Conservation (phyloP, 148 eudicot genomes). For the Cornus florida region DNA sequence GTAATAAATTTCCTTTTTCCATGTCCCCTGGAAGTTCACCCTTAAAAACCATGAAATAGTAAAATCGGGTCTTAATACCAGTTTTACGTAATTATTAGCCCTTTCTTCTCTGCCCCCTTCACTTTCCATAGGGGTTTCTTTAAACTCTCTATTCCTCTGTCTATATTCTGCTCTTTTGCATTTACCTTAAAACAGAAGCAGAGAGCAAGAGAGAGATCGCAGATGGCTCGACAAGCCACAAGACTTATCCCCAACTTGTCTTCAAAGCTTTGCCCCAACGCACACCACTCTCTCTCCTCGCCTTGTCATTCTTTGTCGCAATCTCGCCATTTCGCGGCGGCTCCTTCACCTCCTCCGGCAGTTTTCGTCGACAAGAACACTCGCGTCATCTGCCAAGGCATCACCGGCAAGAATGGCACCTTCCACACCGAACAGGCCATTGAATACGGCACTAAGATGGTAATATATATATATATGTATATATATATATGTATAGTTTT, state of each 20-base stretch:
- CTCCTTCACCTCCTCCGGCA: constrained; percentile 76
- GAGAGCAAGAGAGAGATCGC: background rate
- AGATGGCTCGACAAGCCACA: constrained; percentile 42
- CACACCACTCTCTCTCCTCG: background rate
- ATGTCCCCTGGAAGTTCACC: too few species aligned
- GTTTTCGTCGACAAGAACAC: constrained; percentile 95
- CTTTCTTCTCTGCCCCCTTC: too few species aligned
- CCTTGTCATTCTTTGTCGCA: constrained; percentile 27
- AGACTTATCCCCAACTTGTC: constrained; percentile 34
- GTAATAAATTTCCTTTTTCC: too few species aligned
- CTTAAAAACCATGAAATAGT: too few species aligned
- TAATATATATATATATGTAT: constrained; percentile 5
- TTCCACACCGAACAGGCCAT: constrained; percentile 97
- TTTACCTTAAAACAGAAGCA: background rate
- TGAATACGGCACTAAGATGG: constrained; percentile 97
- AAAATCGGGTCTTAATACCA: too few species aligned
- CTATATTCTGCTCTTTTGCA: too few species aligned
- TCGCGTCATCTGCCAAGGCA: constrained; percentile 91
- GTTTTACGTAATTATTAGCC: too few species aligned
- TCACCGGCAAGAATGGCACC: constrained; percentile 93
- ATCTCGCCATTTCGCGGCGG: constrained; percentile 58
- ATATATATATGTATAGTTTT: background rate
- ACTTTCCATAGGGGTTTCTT: too few species aligned
- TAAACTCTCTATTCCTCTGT: too few species aligned
- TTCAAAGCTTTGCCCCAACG: constrained; percentile 11